Evolutionary conservation across 208 protist genomes (phyloP).

Genomic region (Trypanosoma scelopori): DNA sequence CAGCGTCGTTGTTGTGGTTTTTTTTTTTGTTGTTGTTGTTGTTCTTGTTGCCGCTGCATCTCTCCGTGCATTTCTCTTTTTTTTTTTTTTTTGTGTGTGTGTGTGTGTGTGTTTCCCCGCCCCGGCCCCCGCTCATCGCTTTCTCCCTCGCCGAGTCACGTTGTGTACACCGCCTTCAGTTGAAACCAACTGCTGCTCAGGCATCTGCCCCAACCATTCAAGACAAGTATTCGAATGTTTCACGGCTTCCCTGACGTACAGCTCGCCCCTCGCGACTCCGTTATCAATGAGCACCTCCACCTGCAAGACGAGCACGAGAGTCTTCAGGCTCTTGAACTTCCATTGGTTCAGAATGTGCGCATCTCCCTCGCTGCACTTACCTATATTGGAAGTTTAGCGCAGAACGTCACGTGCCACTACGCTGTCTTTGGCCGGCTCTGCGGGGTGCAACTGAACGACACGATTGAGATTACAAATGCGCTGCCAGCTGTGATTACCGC

Average conservation of each 20-base stretch:
- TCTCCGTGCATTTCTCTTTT: not conserved
- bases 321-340: constrained; percentile 27
- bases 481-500: constrained; percentile 23
- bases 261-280: constrained; percentile 30
- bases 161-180: not conserved
- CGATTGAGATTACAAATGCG: constrained; percentile 55
- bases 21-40: no score
- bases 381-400: constrained; percentile 41
- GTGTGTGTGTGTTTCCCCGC: no score
- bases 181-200: not conserved
- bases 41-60: no score
- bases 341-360: constrained; percentile 32
- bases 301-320: constrained; percentile 30
- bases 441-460: constrained; percentile 54
- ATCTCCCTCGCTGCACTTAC: constrained; percentile 59
- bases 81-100: constrained; percentile 15
- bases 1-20: no score
- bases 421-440: constrained; percentile 51
- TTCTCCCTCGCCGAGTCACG: not conserved
- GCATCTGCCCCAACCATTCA: constrained; percentile 1
- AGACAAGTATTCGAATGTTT: constrained; percentile 40
- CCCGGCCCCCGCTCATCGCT: no score
- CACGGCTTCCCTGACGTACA: constrained; percentile 45
- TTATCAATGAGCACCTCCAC: constrained; percentile 37
- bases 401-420: constrained; percentile 34